Evolutionary conservation across 2,329 filamentous ascomycete genomes (phyloP).

Genomic region (Xylariales sp.): DNA sequence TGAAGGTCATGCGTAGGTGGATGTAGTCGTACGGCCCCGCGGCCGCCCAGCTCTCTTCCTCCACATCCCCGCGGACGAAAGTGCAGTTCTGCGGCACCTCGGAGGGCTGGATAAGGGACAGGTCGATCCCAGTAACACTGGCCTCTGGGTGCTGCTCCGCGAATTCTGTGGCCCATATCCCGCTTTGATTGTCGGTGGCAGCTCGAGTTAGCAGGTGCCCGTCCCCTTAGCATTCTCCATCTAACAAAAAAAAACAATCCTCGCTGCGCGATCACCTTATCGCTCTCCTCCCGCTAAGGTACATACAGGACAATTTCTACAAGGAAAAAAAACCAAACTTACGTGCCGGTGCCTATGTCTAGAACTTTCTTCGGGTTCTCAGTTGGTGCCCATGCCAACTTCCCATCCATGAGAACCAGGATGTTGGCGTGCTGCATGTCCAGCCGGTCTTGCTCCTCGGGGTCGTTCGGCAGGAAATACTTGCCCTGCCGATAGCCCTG

Average conservation of each 20-base stretch:
- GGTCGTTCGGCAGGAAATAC: slow-evolving; percentile 5
- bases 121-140: slow-evolving; percentile 4
- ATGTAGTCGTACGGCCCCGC: slow-evolving; percentile 2
- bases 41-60: slow-evolving; percentile 1
- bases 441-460: slow-evolving; percentile 3
- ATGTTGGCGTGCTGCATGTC: slow-evolving; percentile 6
- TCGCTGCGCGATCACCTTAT: too few relatives aligned
- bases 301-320: too few relatives aligned
- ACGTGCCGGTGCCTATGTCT: slow-evolving; percentile 5
- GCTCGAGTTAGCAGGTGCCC: too few relatives aligned
- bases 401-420: neutral
- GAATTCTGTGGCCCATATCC: slow-evolving; percentile 5
- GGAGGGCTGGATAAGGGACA: slow-evolving; percentile 3
- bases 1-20: neutral
- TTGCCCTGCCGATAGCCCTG: slow-evolving; percentile 5
- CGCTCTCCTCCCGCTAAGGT: too few relatives aligned
- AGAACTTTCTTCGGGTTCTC: neutral
- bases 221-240: too few relatives aligned
- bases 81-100: slow-evolving; percentile 4
- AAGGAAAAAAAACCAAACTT: neutral
- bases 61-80: slow-evolving; percentile 2
- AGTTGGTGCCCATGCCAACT: slow-evolving; percentile 2
- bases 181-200: too few relatives aligned
- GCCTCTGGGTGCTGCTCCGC: slow-evolving; percentile 1
- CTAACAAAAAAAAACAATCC: too few relatives aligned